Evolutionary conservation across 352 stramenopile species (phyloP).

Genomic region (Pythium rishiriense): DNA sequence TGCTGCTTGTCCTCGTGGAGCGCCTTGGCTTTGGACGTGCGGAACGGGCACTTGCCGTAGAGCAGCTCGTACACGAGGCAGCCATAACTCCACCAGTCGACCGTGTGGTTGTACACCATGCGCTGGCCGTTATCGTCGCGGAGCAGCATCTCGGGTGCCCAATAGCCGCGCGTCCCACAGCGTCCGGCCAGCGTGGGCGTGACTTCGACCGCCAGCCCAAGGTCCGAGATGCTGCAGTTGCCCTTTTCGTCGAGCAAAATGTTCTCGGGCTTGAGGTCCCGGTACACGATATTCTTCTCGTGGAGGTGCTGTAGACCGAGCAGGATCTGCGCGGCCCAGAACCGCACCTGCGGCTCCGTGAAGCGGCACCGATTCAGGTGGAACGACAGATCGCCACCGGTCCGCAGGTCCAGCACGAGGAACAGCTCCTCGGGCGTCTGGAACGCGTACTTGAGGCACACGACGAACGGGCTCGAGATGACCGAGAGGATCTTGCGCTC

Average conservation of each 20-base stretch:
- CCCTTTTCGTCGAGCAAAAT: slow-evolving; percentile 92
- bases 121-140: slow-evolving; percentile 90
- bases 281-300: slow-evolving; percentile 90
- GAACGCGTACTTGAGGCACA: slow-evolving; percentile 96
- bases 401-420: slow-evolving; percentile 96
- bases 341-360: slow-evolving; percentile 71
- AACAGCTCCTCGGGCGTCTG: slow-evolving; percentile 95
- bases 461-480: slow-evolving; percentile 91
- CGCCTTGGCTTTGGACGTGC: slow-evolving; percentile 92
- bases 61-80: slow-evolving; percentile 98
- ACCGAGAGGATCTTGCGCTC: slow-evolving; percentile 77
- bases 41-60: slow-evolving; percentile 96
- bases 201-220: slow-evolving; percentile 95
- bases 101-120: slow-evolving; percentile 92
- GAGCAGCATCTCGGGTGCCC: slow-evolving; percentile 96
- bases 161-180: slow-evolving; percentile 88
- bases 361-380: slow-evolving; percentile 73
- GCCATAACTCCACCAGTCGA: slow-evolving; percentile 98
- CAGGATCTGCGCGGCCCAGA: slow-evolving; percentile 82
- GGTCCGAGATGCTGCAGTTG: slow-evolving; percentile 95
- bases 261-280: slow-evolving; percentile 88
- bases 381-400: slow-evolving; percentile 95
- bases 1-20: slow-evolving; percentile 91
- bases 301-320: slow-evolving; percentile 84
- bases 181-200: slow-evolving; percentile 81